Evolutionary conservation across 106 monocot genomes (phyloP), one percentile per base, ranked within the genome.

Genomic region (Ottelia alismoides): DNA sequence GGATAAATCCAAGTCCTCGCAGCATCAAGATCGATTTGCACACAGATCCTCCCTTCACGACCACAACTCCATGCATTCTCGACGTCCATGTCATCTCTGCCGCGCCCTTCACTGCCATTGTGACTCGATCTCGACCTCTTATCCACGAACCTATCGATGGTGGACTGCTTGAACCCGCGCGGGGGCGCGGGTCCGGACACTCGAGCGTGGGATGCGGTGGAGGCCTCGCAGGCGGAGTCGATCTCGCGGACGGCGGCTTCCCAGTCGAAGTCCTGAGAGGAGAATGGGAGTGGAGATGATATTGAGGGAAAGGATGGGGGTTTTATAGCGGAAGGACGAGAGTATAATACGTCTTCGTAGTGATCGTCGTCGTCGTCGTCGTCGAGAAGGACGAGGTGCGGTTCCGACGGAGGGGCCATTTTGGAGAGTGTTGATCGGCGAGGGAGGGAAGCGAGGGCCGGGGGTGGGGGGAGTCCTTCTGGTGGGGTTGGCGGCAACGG

Each of bases 1-100:
- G 96, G 96, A 66, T 90, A 98, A 70, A 90, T 76, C 96, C 96
- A 98, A 1, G 85, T 85, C 46, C 77, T 76, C n/a, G 82, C 96
- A 5, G 85, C 96, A 70, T 98, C 96, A 12, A 74, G 67, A 62
- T 98, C 96, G 27, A 98, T 82, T 0, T 53, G 27, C 49, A 89
- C 84, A 3, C 25, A 62, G 46, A 61, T 56, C 10, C 55, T 28
- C 29, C 56, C 72, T 31, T 59, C 65, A 25, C 47, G 27, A 45
- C 19, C n/a, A 3, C 52, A 31, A 19, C 40, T 20, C 6, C 32
- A 27, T 17, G 21, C 26, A 25, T 27, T 32, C n/a, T 49, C 62
- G 18, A 17, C 27, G 4, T 17, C 62, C 19, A 17, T 14, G 0
- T 23, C 25, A 21, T 16, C 17, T 61, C 45, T 28, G 77, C 20